Base-by-base conservation (phyloP, 768 basidiomycete species). In the Rhodosporidiobolus odoratus region DNA sequence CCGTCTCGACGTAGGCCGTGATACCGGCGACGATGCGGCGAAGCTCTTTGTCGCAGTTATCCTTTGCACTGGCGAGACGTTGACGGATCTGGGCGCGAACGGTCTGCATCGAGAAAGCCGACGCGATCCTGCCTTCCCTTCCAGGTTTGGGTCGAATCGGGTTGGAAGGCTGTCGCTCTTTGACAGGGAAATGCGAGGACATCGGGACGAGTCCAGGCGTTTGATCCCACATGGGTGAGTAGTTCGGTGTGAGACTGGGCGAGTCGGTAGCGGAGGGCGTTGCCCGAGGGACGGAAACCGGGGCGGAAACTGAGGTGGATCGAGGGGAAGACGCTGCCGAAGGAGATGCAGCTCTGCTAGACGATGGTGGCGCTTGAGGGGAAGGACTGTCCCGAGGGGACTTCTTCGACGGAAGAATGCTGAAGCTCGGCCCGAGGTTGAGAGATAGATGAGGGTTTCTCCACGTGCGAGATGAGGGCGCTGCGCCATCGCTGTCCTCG, bases 1-100 rank as follows among this genome's bases (percentile, higher is more conserved):
- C 86, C 78, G 92, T 89, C 82, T 99, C 95, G 75, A 96, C 95
- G 81, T 92, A 97, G 47, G 87, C 81, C 72, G 95, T 95, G 83
- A 99, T 93, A 69, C 88, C 91, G 81, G 91, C 88, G 69, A 94
- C 92, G 78, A 97, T 90, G 78, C 92, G 89, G 78, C 89, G 88
- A 15, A 99, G 86, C 80, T 96, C 92, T 83, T 90, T 90, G 85
- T 99, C 92, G 83, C 95, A 99, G 74, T 91, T 90, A 60, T 90
- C 86, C 83, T 99, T 98, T 67, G 95, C 93, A 6, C 89, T 89
- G 82, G 88, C 89, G 80, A 98, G 87, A 67, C 96, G 88, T 73
- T 92, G 86, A 47, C 89, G 91, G 77, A 98, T 91, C 82, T 97
- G 94, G 65, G 92, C 86, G 71, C 90, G 84, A 72, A 97, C 81